Evolutionary conservation across 768 basidiomycete species (phyloP).

Genomic region (Holtermanniella nyarrowii): DNA sequence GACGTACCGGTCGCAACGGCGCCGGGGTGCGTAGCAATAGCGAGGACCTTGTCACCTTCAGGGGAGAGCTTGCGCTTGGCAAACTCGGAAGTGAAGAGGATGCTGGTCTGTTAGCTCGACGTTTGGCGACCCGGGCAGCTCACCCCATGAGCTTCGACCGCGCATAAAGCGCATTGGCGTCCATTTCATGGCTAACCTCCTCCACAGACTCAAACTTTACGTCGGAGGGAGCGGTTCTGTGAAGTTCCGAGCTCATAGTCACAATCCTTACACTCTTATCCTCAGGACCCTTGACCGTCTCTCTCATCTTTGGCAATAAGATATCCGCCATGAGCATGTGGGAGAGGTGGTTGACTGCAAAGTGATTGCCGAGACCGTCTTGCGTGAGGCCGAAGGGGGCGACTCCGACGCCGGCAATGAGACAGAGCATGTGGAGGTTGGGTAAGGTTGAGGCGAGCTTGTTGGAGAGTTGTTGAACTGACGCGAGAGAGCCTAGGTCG

Average conservation of each 20-base stretch:
- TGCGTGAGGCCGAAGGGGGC: constrained; percentile 33
- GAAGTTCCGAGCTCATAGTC: constrained; percentile 28
- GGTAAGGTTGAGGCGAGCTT: constrained; percentile 15
- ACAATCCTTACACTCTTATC: constrained; percentile 27
- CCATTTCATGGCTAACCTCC: constrained; percentile 27
- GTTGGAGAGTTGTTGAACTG: constrained; percentile 16
- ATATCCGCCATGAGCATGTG: constrained; percentile 26
- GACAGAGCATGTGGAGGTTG: constrained; percentile 27
- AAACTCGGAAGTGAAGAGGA: constrained; percentile 33
- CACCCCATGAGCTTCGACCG: constrained; percentile 35
- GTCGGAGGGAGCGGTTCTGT: constrained; percentile 23
- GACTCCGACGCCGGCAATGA: constrained; percentile 39
- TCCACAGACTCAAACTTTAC: constrained; percentile 33
- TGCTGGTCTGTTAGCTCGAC: constrained; percentile 8
- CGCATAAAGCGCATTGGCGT: constrained; percentile 25
- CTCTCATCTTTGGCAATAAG: constrained; percentile 27
- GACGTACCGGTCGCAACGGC: constrained; percentile 37
- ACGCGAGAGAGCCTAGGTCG: constrained; percentile 29
- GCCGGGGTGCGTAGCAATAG: constrained; percentile 36
- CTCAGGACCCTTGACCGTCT: constrained; percentile 20
- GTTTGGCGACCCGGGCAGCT: constrained; percentile 5
- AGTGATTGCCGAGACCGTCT: constrained; percentile 35
- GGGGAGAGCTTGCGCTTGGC: constrained; percentile 25
- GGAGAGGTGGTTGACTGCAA: constrained; percentile 35
- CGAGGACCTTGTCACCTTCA: constrained; percentile 21